Conservation (phyloP, 2,329 filamentous ascomycete genomes). For the Colletotrichum trifolii region DNA sequence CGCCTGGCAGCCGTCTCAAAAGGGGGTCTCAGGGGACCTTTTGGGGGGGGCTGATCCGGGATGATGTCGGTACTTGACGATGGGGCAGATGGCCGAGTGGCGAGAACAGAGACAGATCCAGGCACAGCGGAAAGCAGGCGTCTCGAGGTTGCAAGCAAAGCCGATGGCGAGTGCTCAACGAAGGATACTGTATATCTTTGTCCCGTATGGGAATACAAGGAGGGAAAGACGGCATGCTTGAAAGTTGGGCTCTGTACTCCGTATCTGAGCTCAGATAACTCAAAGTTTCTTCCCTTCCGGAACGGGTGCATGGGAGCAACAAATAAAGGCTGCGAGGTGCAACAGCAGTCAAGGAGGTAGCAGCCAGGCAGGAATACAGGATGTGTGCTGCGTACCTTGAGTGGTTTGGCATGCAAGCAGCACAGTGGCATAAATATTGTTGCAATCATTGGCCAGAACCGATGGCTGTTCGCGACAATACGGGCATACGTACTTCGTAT, state of each 20-base stretch:
- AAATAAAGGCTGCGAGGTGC: too few relatives aligned
- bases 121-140: slow-evolving; percentile 20
- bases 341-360: too few relatives aligned
- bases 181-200: too few relatives aligned
- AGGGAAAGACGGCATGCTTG: background rate
- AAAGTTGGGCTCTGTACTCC: too few relatives aligned
- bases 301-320: too few relatives aligned
- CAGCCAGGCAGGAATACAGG: too few relatives aligned
- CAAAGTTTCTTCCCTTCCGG: too few relatives aligned
- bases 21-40: slow-evolving; percentile 13
- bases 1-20: slow-evolving; percentile 17
- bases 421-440: background rate
- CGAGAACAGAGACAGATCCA: slow-evolving; percentile 17
- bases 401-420: background rate
- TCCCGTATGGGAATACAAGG: background rate
- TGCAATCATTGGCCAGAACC: background rate
- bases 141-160: background rate
- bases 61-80: slow-evolving; percentile 26
- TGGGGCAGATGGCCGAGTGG: slow-evolving; percentile 13
- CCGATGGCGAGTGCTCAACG: background rate
- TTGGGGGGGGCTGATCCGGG: slow-evolving; percentile 15
- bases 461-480: slow-evolving; percentile 11
- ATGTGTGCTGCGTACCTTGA: too few relatives aligned
- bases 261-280: too few relatives aligned
- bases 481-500: background rate